Conservation (phyloP, 2,329 filamentous ascomycete genomes). For the Ascochyta lentis region DNA sequence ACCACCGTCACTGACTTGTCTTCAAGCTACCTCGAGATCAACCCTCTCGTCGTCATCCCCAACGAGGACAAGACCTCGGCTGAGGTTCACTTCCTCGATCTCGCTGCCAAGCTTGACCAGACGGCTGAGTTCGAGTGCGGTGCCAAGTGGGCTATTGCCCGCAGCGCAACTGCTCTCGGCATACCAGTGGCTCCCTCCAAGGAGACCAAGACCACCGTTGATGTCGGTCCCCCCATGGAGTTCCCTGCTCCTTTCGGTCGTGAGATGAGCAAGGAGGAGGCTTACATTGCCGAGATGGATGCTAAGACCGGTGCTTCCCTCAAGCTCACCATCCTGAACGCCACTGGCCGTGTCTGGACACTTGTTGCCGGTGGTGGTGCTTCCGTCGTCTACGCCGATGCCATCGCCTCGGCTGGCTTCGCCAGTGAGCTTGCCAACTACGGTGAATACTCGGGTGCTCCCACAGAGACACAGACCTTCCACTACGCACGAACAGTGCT, state of each 20-base stretch:
- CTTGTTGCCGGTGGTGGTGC: constrained; percentile 99
- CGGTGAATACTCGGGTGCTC: constrained; percentile 98
- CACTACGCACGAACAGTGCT: constrained; percentile 98
- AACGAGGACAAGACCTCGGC: constrained; percentile 91
- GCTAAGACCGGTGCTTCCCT: constrained; percentile 99
- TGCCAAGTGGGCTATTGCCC: constrained; percentile 97
- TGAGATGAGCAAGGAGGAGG: constrained; percentile 98
- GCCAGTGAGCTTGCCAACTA: constrained; percentile 98
- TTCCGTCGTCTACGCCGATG: constrained; percentile 98
- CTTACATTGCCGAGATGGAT: constrained; percentile 97
- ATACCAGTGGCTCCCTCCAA: constrained; percentile 68
- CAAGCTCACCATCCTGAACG: constrained; percentile 96
- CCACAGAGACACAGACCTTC: constrained; percentile 98
- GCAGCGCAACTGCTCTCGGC: constrained; percentile 86
- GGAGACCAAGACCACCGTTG: constrained; percentile 84
- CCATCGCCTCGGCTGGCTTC: constrained; percentile 95
- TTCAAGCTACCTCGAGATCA: constrained; percentile 90
- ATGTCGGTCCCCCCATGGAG: constrained; percentile 97
- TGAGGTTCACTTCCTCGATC: constrained; percentile 95
- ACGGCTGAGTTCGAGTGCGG: constrained; percentile 99
- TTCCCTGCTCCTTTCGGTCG: constrained; percentile 99
- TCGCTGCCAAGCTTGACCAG: constrained; percentile 98
- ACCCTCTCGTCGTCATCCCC: constrained; percentile 97
- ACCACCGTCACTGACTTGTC: constrained; percentile 21
- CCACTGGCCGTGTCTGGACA: constrained; percentile 93